Percentiles rank a stretch among this genome's conserved stretches.
Conservation (phyloP, 768 basidiomycete species). For the Hypholoma fasciculare region DNA sequence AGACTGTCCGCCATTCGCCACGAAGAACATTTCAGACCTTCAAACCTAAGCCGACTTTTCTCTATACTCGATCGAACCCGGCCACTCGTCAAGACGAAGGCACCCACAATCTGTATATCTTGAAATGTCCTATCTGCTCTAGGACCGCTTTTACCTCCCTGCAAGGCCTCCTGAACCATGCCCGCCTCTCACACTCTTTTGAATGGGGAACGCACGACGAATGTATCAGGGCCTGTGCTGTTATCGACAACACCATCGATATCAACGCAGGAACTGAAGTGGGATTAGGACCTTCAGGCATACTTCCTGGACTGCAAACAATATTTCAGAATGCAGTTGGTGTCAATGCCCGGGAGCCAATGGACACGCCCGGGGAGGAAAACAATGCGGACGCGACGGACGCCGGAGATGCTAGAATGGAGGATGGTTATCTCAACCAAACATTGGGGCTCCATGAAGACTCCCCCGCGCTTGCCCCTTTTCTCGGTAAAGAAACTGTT, state of each 20-base stretch:
- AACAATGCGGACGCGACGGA: background rate
- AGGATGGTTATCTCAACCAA: slow-evolving; percentile 30
- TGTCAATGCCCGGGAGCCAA: background rate
- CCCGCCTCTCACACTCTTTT: slow-evolving; percentile 45
- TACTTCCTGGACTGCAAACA: slow-evolving; percentile 46
- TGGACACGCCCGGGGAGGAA: background rate
- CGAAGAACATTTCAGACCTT: slow-evolving; percentile 8
- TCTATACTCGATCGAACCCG: slow-evolving; percentile 37
- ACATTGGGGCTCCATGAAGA: slow-evolving; percentile 51
- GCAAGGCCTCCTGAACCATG: slow-evolving; percentile 57
- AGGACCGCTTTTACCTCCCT: slow-evolving; percentile 48
- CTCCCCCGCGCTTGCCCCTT: slow-evolving; percentile 48
- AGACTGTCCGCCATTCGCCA: slow-evolving; percentile 19
- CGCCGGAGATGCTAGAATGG: slow-evolving; percentile 4
- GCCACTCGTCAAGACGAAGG: slow-evolving; percentile 19
- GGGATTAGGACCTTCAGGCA: slow-evolving; percentile 37
- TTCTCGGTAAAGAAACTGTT: slow-evolving; percentile 43
- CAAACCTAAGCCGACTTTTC: slow-evolving; percentile 28
- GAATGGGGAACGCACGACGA: slow-evolving; percentile 60
- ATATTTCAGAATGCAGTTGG: slow-evolving; percentile 52
- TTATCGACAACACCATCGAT: slow-evolving; percentile 39
- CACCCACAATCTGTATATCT: slow-evolving; percentile 30
- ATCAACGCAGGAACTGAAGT: slow-evolving; percentile 43
- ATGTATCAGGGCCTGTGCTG: slow-evolving; percentile 51
- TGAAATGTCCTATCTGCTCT: slow-evolving; percentile 46